A percentile compares a stretch with the other conserved stretches of the same genome.
Evolutionary conservation across 192 early-diverging fungal species (phyloP).

Genomic region (Coemansia sp.): DNA sequence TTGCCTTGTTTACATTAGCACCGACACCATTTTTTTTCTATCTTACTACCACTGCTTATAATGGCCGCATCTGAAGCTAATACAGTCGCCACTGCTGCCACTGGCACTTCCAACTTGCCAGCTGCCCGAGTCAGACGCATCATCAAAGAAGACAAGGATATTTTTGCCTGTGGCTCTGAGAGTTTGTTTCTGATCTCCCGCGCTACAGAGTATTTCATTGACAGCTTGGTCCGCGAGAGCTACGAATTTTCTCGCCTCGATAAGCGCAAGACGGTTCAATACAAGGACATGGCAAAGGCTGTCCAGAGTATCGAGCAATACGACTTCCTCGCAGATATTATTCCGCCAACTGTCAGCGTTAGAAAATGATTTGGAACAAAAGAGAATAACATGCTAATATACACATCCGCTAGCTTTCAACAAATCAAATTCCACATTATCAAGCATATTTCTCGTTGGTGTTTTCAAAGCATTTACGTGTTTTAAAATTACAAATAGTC

Average conservation of each 20-base stretch:
- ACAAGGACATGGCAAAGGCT: constrained; percentile 69
- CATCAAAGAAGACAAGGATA: constrained; percentile 76
- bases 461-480: neutral
- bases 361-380: neutral
- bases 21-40: neutral
- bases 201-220: constrained; percentile 72
- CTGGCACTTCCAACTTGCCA: constrained; percentile 61
- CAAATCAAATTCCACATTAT: too few species aligned
- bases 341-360: constrained; percentile 33
- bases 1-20: neutral
- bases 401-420: too few species aligned
- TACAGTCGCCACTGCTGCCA: neutral
- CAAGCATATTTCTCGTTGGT: too few species aligned
- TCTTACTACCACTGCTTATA: neutral
- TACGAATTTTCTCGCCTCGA: constrained; percentile 61
- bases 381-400: too few species aligned
- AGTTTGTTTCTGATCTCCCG: constrained; percentile 64
- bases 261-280: constrained; percentile 71
- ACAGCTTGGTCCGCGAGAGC: constrained; percentile 63
- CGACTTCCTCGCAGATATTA: constrained; percentile 47
- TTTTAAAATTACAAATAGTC: neutral
- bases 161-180: constrained; percentile 65
- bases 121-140: constrained; percentile 68
- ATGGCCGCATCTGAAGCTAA: constrained; percentile 27
- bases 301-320: constrained; percentile 55